A percentile compares a stretch with the other conserved stretches of the same genome.
Conservation (phyloP, 345 rosid genomes). For the Populus tremula region DNA sequence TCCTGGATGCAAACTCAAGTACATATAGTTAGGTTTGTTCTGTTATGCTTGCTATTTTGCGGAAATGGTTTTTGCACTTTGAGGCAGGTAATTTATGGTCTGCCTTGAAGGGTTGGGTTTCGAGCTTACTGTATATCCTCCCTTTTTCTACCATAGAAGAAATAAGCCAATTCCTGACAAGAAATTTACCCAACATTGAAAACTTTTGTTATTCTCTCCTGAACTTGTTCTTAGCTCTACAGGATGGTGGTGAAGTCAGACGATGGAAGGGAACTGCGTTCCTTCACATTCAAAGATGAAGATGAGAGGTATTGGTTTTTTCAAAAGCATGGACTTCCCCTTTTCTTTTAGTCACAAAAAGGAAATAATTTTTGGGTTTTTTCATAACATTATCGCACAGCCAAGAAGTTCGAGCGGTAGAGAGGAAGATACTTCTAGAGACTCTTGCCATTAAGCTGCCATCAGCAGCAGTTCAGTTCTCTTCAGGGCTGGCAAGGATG, state of each 20-base stretch:
- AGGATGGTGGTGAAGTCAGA: constrained; percentile 82
- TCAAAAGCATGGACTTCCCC: background rate
- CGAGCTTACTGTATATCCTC: too few relatives aligned
- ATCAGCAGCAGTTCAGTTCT: constrained; percentile 55
- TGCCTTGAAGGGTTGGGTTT: too few relatives aligned
- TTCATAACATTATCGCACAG: constrained; percentile 29
- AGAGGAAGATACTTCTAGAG: constrained; percentile 76
- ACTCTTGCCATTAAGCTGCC: constrained; percentile 74
- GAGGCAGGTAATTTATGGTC: too few relatives aligned
- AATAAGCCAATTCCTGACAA: background rate
- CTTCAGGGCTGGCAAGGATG: constrained; percentile 59
- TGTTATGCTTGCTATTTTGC: too few relatives aligned
- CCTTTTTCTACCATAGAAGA: too few relatives aligned
- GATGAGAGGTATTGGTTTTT: constrained; percentile 55
- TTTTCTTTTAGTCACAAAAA: background rate
- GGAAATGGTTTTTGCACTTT: too few relatives aligned
- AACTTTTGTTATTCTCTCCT: constrained; percentile 19
- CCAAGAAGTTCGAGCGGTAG: constrained; percentile 95
- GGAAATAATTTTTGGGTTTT: background rate
- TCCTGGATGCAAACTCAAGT: too few relatives aligned
- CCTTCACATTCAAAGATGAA: constrained; percentile 84
- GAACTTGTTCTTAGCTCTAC: constrained; percentile 67
- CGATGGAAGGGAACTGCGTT: constrained; percentile 81
- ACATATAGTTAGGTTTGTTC: too few relatives aligned
- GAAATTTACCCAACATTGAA: background rate